phyloP scores from a whole-genome alignment of 2,329 filamentous ascomycete species.

The Aplosporella prunicola region DNA sequence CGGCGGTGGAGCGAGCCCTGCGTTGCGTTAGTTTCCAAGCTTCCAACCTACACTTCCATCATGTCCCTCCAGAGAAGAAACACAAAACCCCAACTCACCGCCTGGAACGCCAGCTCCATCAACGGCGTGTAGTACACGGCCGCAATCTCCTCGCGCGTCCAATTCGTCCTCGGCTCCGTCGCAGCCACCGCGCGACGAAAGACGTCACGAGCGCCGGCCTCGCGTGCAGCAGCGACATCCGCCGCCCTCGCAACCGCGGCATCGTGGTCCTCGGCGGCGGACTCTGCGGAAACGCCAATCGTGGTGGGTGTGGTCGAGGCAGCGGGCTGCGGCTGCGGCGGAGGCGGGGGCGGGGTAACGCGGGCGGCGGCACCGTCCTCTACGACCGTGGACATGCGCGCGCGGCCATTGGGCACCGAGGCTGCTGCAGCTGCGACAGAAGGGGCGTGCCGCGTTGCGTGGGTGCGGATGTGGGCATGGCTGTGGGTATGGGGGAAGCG shows the following conservation, averaged over 20 bases:
- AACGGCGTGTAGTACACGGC: slow-evolving; percentile 74
- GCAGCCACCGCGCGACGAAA: slow-evolving; percentile 49
- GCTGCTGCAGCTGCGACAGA: no score
- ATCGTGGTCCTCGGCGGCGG: no score
- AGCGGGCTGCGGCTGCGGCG: neutral
- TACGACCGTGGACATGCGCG: slow-evolving; percentile 9
- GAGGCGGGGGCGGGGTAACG: slow-evolving; percentile 6
- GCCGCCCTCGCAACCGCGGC: no score
- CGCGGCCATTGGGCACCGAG: slow-evolving; percentile 5
- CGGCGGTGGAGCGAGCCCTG: slow-evolving; percentile 70
- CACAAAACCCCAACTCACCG: slow-evolving; percentile 45
- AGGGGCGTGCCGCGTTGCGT: no score
- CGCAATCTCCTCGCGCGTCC: slow-evolving; percentile 73
- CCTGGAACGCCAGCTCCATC: slow-evolving; percentile 66
- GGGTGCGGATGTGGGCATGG: no score
- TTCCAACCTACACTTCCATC: neutral
- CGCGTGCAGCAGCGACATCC: slow-evolving; percentile 5
- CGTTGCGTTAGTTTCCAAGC: neutral
- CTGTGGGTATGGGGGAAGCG: no score
- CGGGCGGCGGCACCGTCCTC: neutral
- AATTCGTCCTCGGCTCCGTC: slow-evolving; percentile 56
- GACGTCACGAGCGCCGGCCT: slow-evolving; percentile 13
- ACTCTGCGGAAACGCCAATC: no score
- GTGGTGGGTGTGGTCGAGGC: no score
- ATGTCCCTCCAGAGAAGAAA: neutral